A percentile compares a stretch with the other conserved stretches of the same genome.
These are phyloP conservation scores for Nitzschia sp. DNA, from an alignment of 108 stramenopile species.

Conservation along the genomic window DNA sequence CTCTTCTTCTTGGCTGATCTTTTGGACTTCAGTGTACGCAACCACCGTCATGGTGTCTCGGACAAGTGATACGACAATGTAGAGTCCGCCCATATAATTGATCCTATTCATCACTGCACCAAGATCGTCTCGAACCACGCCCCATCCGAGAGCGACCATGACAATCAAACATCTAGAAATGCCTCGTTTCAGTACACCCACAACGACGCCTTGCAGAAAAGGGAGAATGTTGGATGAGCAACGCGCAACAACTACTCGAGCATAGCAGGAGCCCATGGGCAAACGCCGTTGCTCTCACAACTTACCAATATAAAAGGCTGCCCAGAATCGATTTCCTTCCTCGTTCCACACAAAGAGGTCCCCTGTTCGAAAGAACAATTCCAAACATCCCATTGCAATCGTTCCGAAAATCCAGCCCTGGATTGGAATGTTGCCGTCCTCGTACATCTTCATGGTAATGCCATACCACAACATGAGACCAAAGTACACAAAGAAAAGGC, in stretches of 20 bases:
- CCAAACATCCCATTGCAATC: slow-evolving; percentile 67
- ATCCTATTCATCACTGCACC: slow-evolving; percentile 69
- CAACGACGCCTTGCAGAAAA: slow-evolving; percentile 47
- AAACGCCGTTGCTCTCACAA: background rate
- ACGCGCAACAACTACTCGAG: background rate
- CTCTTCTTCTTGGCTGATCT: slow-evolving; percentile 59
- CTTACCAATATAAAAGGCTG: slow-evolving; percentile 66
- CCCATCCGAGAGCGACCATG: slow-evolving; percentile 86
- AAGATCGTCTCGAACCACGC: slow-evolving; percentile 78
- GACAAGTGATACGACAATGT: slow-evolving; percentile 55
- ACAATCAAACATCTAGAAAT: slow-evolving; percentile 76
- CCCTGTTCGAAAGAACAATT: slow-evolving; percentile 71
- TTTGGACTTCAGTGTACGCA: slow-evolving; percentile 68
- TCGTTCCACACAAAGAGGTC: slow-evolving; percentile 86
- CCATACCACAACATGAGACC: slow-evolving; percentile 62
- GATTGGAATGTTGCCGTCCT: slow-evolving; percentile 73
- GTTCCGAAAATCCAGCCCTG: slow-evolving; percentile 83
- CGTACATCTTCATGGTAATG: slow-evolving; percentile 58
- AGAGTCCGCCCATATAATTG: slow-evolving; percentile 56
- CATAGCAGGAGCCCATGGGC: background rate
- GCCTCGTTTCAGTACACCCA: slow-evolving; percentile 76
- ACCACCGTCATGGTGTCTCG: slow-evolving; percentile 74
- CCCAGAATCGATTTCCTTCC: slow-evolving; percentile 70
- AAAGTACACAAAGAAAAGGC: slow-evolving; percentile 49
- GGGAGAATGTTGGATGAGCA: background rate